Percentiles rank a stretch among this genome's conserved stretches.
Evolutionary conservation across 352 stramenopile species (phyloP).

Genomic region (Pythium vanterpoolii): DNA sequence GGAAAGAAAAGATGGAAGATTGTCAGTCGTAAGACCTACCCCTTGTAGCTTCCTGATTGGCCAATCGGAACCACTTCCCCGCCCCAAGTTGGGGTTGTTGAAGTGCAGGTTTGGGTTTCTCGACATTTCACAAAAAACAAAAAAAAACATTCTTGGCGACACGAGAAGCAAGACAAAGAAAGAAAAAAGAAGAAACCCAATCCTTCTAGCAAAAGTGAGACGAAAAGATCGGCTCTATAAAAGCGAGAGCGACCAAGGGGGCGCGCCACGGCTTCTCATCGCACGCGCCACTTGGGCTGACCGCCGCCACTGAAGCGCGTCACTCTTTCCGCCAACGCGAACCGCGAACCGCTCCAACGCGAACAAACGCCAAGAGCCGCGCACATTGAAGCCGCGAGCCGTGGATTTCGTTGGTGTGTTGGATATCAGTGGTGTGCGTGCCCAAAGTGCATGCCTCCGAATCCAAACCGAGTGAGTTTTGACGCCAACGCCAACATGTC

Average conservation of each 20-base stretch:
- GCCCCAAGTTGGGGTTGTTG: constrained; percentile 15
- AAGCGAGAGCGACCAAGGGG: background rate
- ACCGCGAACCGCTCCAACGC: constrained; percentile 7
- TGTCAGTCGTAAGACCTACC: constrained; percentile 18
- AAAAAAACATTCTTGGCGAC: background rate
- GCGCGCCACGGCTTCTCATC: constrained; percentile 9
- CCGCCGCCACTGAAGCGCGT: constrained; percentile 17
- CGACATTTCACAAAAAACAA: constrained; percentile 15
- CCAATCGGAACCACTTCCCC: background rate
- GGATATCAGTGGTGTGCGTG: background rate
- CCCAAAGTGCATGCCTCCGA: constrained; percentile 7
- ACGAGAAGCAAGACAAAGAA: constrained; percentile 14
- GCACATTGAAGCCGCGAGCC: too few species aligned
- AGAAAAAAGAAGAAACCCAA: constrained; percentile 6
- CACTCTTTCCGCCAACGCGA: constrained; percentile 11
- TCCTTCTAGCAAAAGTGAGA: constrained; percentile 17
- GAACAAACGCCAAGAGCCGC: background rate
- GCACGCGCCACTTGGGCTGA: constrained; percentile 19
- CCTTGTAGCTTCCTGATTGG: constrained; percentile 3
- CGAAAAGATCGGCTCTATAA: constrained; percentile 16
- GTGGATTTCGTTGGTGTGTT: constrained; percentile 8
- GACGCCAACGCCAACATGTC: constrained; percentile 13
- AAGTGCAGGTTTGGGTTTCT: constrained; percentile 22
- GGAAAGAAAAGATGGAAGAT: constrained; percentile 29
- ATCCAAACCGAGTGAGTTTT: background rate